Evolutionary conservation across 1,284 basidiomycete genomes (phyloP).

Genomic region (Phylloboletellus chloephorus): DNA sequence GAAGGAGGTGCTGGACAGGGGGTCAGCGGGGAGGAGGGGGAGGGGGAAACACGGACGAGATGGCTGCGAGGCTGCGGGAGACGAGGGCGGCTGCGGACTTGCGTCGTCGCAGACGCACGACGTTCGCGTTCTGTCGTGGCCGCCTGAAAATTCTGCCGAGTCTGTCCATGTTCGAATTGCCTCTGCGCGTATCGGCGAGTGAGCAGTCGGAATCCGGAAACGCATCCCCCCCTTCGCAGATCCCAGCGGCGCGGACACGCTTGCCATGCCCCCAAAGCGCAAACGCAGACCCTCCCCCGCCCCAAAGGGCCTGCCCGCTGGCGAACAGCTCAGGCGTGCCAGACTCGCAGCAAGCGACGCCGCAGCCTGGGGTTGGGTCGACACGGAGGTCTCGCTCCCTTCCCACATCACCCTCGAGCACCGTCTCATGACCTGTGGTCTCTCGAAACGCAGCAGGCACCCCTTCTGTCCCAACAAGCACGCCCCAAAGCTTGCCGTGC

Average conservation of each 20-base stretch:
- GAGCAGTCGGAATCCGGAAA: slow-evolving; percentile 25
- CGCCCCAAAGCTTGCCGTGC: slow-evolving; percentile 23
- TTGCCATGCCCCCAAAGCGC: slow-evolving; percentile 56
- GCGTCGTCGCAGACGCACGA: slow-evolving; percentile 28
- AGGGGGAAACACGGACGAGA: slow-evolving; percentile 30
- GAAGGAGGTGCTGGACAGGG: slow-evolving; percentile 43
- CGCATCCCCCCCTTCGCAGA: slow-evolving; percentile 17
- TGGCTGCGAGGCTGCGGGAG: slow-evolving; percentile 21
- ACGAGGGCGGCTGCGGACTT: slow-evolving; percentile 14
- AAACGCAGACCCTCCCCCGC: slow-evolving; percentile 47
- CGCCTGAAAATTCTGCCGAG: slow-evolving; percentile 18
- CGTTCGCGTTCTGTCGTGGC: slow-evolving; percentile 13
- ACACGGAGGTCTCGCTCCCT: slow-evolving; percentile 50
- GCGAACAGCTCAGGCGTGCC: slow-evolving; percentile 56
- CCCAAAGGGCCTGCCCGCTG: slow-evolving; percentile 50
- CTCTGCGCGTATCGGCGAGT: slow-evolving; percentile 3
- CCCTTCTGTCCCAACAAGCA: slow-evolving; percentile 55
- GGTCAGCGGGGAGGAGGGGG: not conserved
- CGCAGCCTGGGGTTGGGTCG: slow-evolving; percentile 74
- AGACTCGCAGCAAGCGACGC: slow-evolving; percentile 42
- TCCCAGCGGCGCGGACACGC: slow-evolving; percentile 1
- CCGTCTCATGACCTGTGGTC: slow-evolving; percentile 59
- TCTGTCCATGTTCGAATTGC: slow-evolving; percentile 16
- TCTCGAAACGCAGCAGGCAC: slow-evolving; percentile 46
- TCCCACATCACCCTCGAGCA: slow-evolving; percentile 62